Conservation (phyloP, 257 asterid genomes). For the Ballota nigra region DNA sequence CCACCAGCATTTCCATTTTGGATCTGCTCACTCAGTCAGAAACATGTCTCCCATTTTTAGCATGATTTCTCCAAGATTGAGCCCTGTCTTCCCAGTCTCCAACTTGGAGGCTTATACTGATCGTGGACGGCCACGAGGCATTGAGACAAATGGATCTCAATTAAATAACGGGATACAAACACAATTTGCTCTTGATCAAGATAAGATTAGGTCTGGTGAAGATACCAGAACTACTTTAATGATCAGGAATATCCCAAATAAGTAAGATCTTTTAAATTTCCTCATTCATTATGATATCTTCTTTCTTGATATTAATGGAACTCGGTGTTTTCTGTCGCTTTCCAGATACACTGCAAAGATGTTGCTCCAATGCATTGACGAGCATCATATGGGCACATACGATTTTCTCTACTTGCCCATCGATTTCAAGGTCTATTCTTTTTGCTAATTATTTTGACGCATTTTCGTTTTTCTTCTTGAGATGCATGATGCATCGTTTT, state of each 20-base stretch:
- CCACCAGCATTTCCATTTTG: conserved; percentile 33
- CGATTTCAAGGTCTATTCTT: conserved; percentile 60
- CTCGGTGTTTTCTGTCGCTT: background rate
- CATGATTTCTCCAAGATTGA: conserved; percentile 30
- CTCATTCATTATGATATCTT: background rate
- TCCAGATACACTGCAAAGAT: conserved; percentile 80
- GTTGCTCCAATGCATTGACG: conserved; percentile 69
- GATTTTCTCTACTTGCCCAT: conserved; percentile 87
- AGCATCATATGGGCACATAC: conserved; percentile 63
- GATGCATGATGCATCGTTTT: background rate
- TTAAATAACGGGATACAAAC: conserved; percentile 34
- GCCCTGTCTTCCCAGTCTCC: conserved; percentile 24
- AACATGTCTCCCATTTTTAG: conserved; percentile 45
- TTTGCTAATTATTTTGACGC: background rate
- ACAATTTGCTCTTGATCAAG: conserved; percentile 64
- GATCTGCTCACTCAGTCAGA: conserved; percentile 57
- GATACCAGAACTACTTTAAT: conserved; percentile 73
- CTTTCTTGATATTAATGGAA: background rate
- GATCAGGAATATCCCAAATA: conserved; percentile 86
- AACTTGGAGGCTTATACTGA: conserved; percentile 45
- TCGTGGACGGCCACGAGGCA: conserved; percentile 32
- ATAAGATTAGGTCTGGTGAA: conserved; percentile 58
- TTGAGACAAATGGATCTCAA: conserved; percentile 42
- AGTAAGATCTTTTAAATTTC: conserved; percentile 35
- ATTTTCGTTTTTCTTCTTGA: background rate